These are phyloP conservation scores for Oryza punctata DNA, from an alignment of 176 grass and related monocot species.

Conservation along the genomic window DNA sequence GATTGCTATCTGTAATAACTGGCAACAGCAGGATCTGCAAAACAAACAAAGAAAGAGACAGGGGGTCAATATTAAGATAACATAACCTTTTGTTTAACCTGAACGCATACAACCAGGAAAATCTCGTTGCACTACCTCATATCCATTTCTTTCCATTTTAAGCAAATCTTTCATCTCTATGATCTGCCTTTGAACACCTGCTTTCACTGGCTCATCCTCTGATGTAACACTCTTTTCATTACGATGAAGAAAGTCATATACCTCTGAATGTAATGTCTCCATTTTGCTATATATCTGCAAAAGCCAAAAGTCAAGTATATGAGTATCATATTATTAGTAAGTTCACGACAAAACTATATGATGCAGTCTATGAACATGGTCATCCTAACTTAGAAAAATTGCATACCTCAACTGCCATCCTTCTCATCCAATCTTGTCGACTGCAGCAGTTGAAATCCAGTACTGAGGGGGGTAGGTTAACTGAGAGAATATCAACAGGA, in stretches of 20 bases:
- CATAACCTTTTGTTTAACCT: constrained; percentile 12
- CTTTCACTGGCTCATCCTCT: constrained; percentile 62
- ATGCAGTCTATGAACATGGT: constrained; percentile 20
- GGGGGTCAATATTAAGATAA: constrained; percentile 15
- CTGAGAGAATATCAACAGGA: constrained; percentile 88
- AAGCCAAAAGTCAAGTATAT: constrained; percentile 39
- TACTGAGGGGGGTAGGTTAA: constrained; percentile 70
- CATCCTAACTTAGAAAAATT: constrained; percentile 38
- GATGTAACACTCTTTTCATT: constrained; percentile 58
- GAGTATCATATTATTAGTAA: constrained; percentile 17
- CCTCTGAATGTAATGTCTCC: constrained; percentile 68
- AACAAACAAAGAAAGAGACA: constrained; percentile 30
- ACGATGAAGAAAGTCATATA: constrained; percentile 68
- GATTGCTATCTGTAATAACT: constrained; percentile 55
- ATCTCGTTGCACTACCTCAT: constrained; percentile 57
- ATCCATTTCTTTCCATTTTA: constrained; percentile 81
- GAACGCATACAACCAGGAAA: neutral
- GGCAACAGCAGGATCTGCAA: constrained; percentile 75
- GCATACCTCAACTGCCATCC: constrained; percentile 65
- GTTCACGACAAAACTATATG: neutral
- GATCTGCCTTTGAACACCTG: constrained; percentile 61
- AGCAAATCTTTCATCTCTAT: constrained; percentile 77
- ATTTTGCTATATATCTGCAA: constrained; percentile 73
- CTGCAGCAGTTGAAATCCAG: constrained; percentile 63
- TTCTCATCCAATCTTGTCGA: constrained; percentile 78